These are phyloP conservation scores for Hymenoscyphus occultus DNA, from an alignment of 2,329 filamentous ascomycete genomes.

Conservation along the genomic window DNA sequence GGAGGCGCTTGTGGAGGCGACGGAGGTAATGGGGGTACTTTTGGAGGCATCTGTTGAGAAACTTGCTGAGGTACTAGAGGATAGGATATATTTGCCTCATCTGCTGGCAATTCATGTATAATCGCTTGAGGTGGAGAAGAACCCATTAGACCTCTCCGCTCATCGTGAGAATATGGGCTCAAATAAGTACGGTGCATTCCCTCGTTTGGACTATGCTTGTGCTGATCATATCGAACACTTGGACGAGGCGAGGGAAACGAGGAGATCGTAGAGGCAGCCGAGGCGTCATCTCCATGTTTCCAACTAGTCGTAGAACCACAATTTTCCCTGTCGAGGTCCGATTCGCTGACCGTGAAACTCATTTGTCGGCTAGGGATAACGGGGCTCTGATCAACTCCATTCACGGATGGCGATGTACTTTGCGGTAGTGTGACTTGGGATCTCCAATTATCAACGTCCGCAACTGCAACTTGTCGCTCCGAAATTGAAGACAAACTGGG, in stretches of 20 bases:
- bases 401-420: constrained; percentile 5
- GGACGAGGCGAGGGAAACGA: constrained; percentile 19
- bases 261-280: constrained; percentile 12
- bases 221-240: constrained; percentile 17
- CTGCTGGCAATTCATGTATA: neutral
- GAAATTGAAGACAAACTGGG: constrained; percentile 21
- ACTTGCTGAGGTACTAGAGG: neutral
- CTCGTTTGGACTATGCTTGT: constrained; percentile 20
- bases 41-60: too few relatives aligned
- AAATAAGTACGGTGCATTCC: constrained; percentile 12
- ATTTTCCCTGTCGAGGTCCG: constrained; percentile 17
- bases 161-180: neutral
- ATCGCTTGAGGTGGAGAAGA: neutral
- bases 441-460: constrained; percentile 26
- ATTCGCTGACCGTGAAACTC: constrained; percentile 14
- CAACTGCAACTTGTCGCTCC: constrained; percentile 15
- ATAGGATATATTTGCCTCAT: neutral
- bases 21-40: too few relatives aligned
- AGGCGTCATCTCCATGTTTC: constrained; percentile 14
- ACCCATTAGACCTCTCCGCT: neutral
- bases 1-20: neutral
- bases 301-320: constrained; percentile 17
- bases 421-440: constrained; percentile 15
- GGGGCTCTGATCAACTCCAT: constrained; percentile 11
- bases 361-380: constrained; percentile 6